Evolutionary conservation across 257 asterid genomes (phyloP).

Genomic region (Euphrasia confusa): DNA sequence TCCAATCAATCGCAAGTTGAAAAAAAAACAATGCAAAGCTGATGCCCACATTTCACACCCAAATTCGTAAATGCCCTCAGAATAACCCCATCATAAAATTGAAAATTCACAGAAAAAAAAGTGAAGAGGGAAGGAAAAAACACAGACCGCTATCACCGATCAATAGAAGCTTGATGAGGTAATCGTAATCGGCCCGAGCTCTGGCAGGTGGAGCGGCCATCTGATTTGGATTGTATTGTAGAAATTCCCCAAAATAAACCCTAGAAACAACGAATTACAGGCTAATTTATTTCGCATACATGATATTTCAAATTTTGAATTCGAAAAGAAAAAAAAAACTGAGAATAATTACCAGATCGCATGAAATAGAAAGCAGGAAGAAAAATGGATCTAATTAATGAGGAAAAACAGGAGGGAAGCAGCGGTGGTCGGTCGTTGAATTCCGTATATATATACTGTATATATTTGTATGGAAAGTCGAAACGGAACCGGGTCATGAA

Average conservation of each 20-base stretch:
- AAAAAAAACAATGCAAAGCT: background rate
- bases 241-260: constrained; percentile 33
- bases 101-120: background rate
- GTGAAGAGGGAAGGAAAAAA: background rate
- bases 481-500: background rate
- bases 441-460: constrained; percentile 6
- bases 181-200: constrained; percentile 70
- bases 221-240: constrained; percentile 22
- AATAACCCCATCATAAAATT: background rate
- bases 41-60: constrained; percentile 12
- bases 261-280: constrained; percentile 20
- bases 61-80: background rate
- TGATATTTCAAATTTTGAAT: constrained; percentile 7
- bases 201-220: constrained; percentile 67
- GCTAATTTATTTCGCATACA: background rate
- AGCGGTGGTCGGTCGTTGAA: constrained; percentile 40
- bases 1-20: constrained; percentile 19
- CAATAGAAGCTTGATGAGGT: constrained; percentile 54
- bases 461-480: background rate
- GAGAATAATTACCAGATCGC: constrained; percentile 45
- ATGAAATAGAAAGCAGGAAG: constrained; percentile 25
- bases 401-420: constrained; percentile 47
- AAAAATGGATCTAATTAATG: constrained; percentile 40
- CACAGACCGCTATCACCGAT: constrained; percentile 57
- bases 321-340: background rate